A percentile compares a stretch with the other conserved stretches of the same genome.
phyloP scores from a whole-genome alignment of 2,329 filamentous ascomycete genomes.

The Cladosporium sp. region DNA sequence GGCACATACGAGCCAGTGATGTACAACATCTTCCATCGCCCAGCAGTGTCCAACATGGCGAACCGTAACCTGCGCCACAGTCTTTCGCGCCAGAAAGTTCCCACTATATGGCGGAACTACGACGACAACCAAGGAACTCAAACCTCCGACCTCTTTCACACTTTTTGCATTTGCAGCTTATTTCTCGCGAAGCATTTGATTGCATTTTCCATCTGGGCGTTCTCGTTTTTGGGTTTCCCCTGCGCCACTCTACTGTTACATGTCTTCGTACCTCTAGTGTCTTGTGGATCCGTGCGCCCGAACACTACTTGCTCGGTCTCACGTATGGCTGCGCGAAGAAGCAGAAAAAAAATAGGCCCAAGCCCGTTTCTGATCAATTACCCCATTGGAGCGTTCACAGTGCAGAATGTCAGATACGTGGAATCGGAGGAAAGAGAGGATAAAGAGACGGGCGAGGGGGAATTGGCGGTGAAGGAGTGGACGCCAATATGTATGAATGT shows the following conservation, averaged over 20 bases:
- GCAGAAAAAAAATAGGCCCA: neutral
- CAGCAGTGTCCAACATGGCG: neutral
- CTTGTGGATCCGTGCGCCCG: neutral
- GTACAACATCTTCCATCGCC: neutral
- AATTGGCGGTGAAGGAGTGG: neutral
- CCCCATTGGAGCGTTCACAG: neutral
- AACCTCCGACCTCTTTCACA: neutral
- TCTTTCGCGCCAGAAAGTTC: neutral
- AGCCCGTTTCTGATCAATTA: neutral
- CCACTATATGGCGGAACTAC: neutral
- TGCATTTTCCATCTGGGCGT: conserved; percentile 5
- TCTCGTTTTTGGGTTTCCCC: neutral
- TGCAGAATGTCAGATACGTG: neutral
- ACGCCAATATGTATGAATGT: neutral
- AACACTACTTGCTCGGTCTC: neutral
- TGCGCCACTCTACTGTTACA: neutral
- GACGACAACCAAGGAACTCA: neutral
- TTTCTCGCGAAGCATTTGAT: neutral
- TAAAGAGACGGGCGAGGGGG: neutral
- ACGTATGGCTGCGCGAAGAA: neutral
- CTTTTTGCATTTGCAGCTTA: neutral
- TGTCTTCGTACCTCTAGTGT: neutral
- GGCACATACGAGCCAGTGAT: neutral
- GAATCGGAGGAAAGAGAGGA: neutral
- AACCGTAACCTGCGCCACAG: neutral